phyloP scores from a whole-genome alignment of 2,329 filamentous ascomycete genomes.

The Xenosphaeropsis pyriputrescens region DNA sequence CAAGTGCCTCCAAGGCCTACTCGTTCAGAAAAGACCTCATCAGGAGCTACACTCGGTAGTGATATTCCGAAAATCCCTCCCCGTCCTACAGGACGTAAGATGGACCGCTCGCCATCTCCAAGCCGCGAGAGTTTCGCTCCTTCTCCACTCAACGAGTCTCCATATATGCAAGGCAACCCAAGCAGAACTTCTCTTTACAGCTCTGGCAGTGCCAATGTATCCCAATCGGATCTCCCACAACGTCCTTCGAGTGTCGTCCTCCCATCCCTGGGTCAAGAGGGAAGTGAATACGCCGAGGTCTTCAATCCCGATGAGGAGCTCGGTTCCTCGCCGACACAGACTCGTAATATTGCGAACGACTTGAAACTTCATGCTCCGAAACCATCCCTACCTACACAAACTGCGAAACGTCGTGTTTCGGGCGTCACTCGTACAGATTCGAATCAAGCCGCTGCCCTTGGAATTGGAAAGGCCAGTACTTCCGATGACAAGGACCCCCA shows the following conservation, averaged over 20 bases:
- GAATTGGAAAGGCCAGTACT: slow-evolving; percentile 55
- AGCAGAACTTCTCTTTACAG: slow-evolving; percentile 16
- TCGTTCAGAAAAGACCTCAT: slow-evolving; percentile 28
- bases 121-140: slow-evolving; percentile 66
- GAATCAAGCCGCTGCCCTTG: slow-evolving; percentile 70
- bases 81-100: slow-evolving; percentile 49
- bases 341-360: slow-evolving; percentile 63
- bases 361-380: slow-evolving; percentile 80
- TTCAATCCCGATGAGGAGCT: slow-evolving; percentile 29
- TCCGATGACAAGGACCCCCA: slow-evolving; percentile 34
- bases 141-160: slow-evolving; percentile 67
- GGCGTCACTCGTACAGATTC: slow-evolving; percentile 84
- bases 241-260: slow-evolving; percentile 65
- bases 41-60: slow-evolving; percentile 11
- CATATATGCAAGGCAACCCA: slow-evolving; percentile 27
- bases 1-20: slow-evolving; percentile 47
- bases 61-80: slow-evolving; percentile 63
- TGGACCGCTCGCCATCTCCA: slow-evolving; percentile 66
- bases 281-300: slow-evolving; percentile 67
- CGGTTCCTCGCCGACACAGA: slow-evolving; percentile 49
- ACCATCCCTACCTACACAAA: slow-evolving; percentile 68
- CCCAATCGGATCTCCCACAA: slow-evolving; percentile 25
- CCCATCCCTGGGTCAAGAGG: slow-evolving; percentile 80
- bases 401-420: slow-evolving; percentile 71
- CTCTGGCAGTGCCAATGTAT: slow-evolving; percentile 22